Conservation (phyloP, 2,329 filamentous ascomycete genomes). For the Trichoderma cornu-damae region DNA sequence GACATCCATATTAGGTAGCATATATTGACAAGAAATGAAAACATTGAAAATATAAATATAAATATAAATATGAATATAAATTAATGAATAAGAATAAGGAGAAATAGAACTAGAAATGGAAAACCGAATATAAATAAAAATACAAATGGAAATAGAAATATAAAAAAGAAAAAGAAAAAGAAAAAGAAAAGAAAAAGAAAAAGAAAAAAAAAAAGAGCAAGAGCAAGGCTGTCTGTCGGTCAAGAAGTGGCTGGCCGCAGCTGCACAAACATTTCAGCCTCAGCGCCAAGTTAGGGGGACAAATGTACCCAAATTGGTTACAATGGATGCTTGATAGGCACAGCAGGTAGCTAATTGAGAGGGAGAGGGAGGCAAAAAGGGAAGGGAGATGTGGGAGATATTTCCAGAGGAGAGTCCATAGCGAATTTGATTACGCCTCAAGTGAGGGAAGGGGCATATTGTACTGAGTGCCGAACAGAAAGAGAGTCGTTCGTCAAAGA, state of each 20-base stretch:
- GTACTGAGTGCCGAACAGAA: too few species aligned
- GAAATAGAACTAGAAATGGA: neutral
- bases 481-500: neutral
- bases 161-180: neutral
- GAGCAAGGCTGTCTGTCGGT: constrained; percentile 10
- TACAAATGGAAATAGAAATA: too few species aligned
- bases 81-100: neutral
- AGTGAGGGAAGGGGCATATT: too few species aligned
- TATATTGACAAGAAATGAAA: too few species aligned
- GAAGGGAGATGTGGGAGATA: too few species aligned
- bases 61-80: too few species aligned
- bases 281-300: constrained; percentile 5
- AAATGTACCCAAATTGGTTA: neutral
- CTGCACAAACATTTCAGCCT: constrained; percentile 16
- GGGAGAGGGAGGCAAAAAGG: neutral
- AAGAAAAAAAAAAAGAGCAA: neutral
- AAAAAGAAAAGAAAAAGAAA: neutral
- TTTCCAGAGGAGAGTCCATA: too few species aligned
- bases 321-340: constrained; percentile 2
- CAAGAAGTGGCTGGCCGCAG: constrained; percentile 10
- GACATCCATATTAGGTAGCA: too few species aligned
- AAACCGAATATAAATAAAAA: neutral
- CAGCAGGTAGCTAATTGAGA: neutral
- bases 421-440: too few species aligned
- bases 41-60: too few species aligned